Conservation (phyloP, 23 red algal genomes). For the Agarophyton chilense region DNA sequence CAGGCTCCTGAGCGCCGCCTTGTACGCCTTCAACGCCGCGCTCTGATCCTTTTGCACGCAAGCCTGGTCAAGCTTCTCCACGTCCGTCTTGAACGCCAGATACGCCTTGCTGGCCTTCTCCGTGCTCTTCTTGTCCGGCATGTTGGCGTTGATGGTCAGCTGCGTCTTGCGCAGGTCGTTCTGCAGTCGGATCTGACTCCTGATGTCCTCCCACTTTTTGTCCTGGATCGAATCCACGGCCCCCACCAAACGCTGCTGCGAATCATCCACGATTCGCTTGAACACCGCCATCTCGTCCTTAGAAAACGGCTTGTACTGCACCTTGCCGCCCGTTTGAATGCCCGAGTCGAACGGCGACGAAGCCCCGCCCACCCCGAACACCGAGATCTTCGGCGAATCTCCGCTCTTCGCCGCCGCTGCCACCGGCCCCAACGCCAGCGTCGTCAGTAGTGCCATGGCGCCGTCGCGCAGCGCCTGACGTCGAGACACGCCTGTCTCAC, state of each 20-base stretch:
- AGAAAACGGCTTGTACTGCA: constrained; percentile 73
- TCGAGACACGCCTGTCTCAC: constrained; percentile 59
- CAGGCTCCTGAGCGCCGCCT: constrained; percentile 54
- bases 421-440: constrained; percentile 22
- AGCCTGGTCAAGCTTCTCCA: constrained; percentile 88
- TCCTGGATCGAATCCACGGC: constrained; percentile 58
- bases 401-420: constrained; percentile 67
- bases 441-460: constrained; percentile 19
- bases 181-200: constrained; percentile 71
- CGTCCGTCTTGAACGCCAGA: constrained; percentile 72
- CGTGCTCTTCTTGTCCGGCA: constrained; percentile 32
- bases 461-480: constrained; percentile 43
- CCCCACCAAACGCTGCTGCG: constrained; percentile 55
- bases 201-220: constrained; percentile 97
- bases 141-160: constrained; percentile 40
- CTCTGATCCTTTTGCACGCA: constrained; percentile 82
- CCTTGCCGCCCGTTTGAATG: constrained; percentile 52
- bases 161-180: constrained; percentile 56
- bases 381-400: constrained; percentile 83
- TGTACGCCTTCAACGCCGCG: constrained; percentile 59
- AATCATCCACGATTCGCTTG: constrained; percentile 50
- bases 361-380: constrained; percentile 83
- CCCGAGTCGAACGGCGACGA: constrained; percentile 88
- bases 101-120: constrained; percentile 77
- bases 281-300: constrained; percentile 65